Evolutionary conservation across 495 filamentous ascomycete species (phyloP).

Genomic region (Tuber brumale): DNA sequence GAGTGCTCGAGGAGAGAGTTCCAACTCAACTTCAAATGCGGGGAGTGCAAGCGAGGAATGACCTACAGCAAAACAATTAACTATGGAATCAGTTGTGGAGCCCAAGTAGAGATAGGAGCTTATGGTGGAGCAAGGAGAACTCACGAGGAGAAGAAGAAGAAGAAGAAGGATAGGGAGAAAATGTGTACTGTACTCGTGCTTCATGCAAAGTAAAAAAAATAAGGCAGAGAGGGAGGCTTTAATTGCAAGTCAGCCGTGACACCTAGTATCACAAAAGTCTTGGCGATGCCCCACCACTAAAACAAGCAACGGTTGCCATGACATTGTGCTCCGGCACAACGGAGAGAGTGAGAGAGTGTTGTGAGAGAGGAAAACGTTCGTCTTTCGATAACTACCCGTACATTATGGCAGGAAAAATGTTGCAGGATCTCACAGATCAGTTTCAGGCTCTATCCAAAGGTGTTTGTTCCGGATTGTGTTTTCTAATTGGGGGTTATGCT

Average conservation of each 20-base stretch:
- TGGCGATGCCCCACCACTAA: constrained; percentile 12
- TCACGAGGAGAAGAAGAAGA: neutral
- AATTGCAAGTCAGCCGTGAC: neutral
- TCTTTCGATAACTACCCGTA: neutral
- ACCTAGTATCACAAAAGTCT: neutral
- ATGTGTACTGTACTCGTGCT: neutral
- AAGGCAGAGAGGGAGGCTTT: neutral
- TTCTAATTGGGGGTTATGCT: neutral
- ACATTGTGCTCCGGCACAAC: neutral
- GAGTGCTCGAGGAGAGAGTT: neutral
- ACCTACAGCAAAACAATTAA: neutral
- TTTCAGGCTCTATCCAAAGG: constrained; percentile 81
- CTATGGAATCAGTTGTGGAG: neutral
- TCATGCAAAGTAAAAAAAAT: neutral
- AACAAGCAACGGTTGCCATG: neutral
- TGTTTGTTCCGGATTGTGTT: constrained; percentile 36
- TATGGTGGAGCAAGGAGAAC: neutral
- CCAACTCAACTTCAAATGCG: neutral
- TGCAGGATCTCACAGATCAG: constrained; percentile 79
- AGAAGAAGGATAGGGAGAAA: neutral
- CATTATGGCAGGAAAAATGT: constrained; percentile 47
- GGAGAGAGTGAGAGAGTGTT: neutral
- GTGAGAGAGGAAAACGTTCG: neutral
- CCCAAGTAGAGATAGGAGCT: neutral
- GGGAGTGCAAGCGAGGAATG: neutral